phyloP scores from a whole-genome alignment of 1,139 yeast genomes.

The Geotrichum klebahnii region DNA sequence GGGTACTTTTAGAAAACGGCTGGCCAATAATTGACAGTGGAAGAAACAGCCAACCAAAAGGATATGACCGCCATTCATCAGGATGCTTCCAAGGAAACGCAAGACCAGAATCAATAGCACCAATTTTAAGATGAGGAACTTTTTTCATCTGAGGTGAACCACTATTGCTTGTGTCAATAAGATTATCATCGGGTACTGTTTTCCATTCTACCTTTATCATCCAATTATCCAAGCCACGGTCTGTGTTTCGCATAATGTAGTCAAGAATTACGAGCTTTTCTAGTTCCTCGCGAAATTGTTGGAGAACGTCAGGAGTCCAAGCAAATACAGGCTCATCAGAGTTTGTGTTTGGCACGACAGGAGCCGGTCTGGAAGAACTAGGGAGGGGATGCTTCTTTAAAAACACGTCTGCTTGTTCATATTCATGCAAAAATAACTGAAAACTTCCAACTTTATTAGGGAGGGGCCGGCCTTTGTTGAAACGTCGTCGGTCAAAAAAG shows the following conservation, averaged over 20 bases:
- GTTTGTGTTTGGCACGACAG: constrained; percentile 42
- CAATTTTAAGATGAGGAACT: constrained; percentile 50
- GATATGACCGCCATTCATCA: constrained; percentile 76
- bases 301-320: constrained; percentile 54
- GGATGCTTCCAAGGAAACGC: constrained; percentile 84
- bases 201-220: constrained; percentile 61
- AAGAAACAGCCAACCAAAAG: constrained; percentile 72
- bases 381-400: constrained; percentile 57
- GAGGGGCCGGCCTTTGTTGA: constrained; percentile 32
- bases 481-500: constrained; percentile 45
- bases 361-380: constrained; percentile 23
- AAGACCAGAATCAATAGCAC: constrained; percentile 74
- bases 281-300: constrained; percentile 57
- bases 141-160: constrained; percentile 37
- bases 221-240: constrained; percentile 74
- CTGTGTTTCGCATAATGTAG: constrained; percentile 71
- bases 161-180: constrained; percentile 21
- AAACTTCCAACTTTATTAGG: constrained; percentile 62
- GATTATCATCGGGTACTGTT: constrained; percentile 25
- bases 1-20: constrained; percentile 57
- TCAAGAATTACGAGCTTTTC: constrained; percentile 69
- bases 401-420: constrained; percentile 60
- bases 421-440: constrained; percentile 59
- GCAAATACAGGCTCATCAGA: constrained; percentile 47
- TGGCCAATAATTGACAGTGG: constrained; percentile 63